A percentile compares a stretch with the other conserved stretches of the same genome.
These are phyloP conservation scores for Mucor sp. DNA, from an alignment of 371 early-diverging fungal species.

Conservation along the genomic window DNA sequence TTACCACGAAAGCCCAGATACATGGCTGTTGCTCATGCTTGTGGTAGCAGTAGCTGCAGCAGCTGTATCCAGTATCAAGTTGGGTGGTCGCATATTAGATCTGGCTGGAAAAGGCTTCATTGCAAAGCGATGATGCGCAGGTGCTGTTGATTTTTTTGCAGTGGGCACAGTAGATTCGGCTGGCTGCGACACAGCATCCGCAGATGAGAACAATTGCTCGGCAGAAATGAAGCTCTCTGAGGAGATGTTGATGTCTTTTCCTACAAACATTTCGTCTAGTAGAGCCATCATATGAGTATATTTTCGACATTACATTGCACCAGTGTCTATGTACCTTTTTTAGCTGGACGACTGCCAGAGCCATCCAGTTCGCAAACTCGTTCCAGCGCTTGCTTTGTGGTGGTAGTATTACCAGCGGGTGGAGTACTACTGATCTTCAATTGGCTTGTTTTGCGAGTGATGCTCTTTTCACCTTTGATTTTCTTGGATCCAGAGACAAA, in stretches of 20 bases:
- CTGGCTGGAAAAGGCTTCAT: not conserved
- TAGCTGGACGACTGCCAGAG: not conserved
- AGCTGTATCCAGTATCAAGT: not conserved
- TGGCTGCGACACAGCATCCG: not conserved
- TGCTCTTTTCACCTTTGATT: constrained; percentile 1
- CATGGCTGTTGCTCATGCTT: not conserved
- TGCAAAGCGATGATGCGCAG: not conserved
- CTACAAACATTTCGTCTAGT: constrained; percentile 28
- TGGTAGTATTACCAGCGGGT: no score
- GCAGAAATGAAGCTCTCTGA: constrained; percentile 19
- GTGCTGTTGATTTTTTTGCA: not conserved
- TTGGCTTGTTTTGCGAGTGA: constrained; percentile 5
- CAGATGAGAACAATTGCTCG: constrained; percentile 16
- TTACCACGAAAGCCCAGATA: not conserved
- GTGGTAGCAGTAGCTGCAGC: not conserved
- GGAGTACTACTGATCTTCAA: constrained; percentile 4
- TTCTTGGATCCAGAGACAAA: constrained; percentile 2
- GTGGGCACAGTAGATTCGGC: not conserved
- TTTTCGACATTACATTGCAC: not conserved
- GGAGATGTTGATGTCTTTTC: constrained; percentile 19
- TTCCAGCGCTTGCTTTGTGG: not conserved
- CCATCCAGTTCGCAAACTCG: not conserved
- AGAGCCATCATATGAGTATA: not conserved
- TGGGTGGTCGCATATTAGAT: not conserved
- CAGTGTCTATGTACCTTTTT: not conserved